Evolutionary conservation across 1,139 yeast genomes (phyloP), one percentile per base, ranked within the genome.

Genomic region (Pichia sp.): DNA sequence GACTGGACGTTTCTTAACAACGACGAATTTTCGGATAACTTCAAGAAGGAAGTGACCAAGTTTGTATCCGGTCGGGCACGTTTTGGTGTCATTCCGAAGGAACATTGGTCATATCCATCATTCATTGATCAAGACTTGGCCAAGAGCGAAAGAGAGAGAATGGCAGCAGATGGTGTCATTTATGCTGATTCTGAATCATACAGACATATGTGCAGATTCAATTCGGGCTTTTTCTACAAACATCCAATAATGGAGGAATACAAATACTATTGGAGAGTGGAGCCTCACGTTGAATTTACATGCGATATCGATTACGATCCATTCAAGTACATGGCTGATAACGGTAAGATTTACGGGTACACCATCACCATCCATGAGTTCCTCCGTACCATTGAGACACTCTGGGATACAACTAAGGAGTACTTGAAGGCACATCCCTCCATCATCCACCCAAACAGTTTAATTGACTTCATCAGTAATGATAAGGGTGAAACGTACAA

Each of bases 1-100:
- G 85, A 77, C 51, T 80, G 88, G 88, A 80, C 79, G 13, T 80
- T 80, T 51, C 60, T 80, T 42, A 81, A 81, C 58, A 80, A 81
- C 46, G 80, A 69, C 44, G 69, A 64, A 16, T 78, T 79, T 52
- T 56, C 68, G 19, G 67, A 69, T 11, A 78, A 77, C 33, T 80
- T 81, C 58, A 71, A 67, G 47, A 59, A 61, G 21, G 59, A 64
- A 40, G 66, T 78, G 9, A 39, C 63, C 2, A 60, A 67, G 12
- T 53, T 76, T 22, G 73, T 74, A 7, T 66, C 78, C 11, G 91
- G 91, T 9, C 62, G 61, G n/a, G 73, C 77, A 24, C 64, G 69
- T 48, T 82, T 73, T 52, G 88, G 82, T 3, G 35, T 56, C 18
- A 75, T 82, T 32, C 82, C 82, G 3, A 52, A 63, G 32, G 79